Base-by-base conservation (phyloP, 2,329 filamentous ascomycete species). In the Colletotrichum sp. region DNA sequence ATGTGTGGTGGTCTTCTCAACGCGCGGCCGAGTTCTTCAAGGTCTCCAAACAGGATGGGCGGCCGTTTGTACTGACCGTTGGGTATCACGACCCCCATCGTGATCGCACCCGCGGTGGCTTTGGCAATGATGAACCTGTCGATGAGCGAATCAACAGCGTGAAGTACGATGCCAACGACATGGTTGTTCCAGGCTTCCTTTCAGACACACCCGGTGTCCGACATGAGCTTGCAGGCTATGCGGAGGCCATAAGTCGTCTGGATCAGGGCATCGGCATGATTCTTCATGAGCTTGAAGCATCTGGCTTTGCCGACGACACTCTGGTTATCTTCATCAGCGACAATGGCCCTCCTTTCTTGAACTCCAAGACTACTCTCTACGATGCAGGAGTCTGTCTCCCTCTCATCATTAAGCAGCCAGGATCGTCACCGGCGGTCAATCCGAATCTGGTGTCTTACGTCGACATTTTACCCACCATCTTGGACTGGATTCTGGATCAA, bases 311-410 rank as follows among this genome's bases (percentile, higher is more conserved):
- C 30, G 87, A 88, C 68, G 75, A 81, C 36, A 89, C 87, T 0
- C 76, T 89, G 15, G 84, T 89, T 5, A 77, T 89, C 6, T 88
- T 90, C 71, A 77, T 87, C 5, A 88, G 86, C 74, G 87, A 90
- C 71, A 89, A 89, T 52, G 87, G 88, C 1, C 82, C 87, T 1
- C 87, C 87, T 0, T 89, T 90, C 75, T 78, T 89, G 75, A 89
- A 90, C 79, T 88, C 88, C 10, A 89, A 89, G 78, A 89, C 87
- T 1, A 89, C 87, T 0, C 80, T 90, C 0, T 90, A 86, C 77
- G 87, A 89, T 67, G 84, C 55, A 0, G 55, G 55, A 4, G 26
- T 59, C 7, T 28, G 55, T 4, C 55, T 59, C 26, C 55, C 55
- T 24, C 55, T 59, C 55, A 59, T 59, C 2, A 28, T 59, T 0